Base-by-base conservation (phyloP, 441 rosid genomes). In the Gossypium lobatum region DNA sequence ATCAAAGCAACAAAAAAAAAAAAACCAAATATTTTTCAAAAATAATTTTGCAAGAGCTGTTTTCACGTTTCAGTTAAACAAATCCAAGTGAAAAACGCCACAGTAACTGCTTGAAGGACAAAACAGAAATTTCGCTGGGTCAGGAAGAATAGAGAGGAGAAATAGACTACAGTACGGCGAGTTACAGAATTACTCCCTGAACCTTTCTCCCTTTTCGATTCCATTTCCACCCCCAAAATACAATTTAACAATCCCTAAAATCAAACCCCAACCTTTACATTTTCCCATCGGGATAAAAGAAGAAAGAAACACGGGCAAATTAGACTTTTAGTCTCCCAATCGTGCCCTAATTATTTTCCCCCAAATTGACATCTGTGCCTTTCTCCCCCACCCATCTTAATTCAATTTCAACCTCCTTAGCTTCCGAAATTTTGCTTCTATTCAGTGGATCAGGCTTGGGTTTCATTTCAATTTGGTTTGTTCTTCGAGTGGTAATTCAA, bases 221-320 rank as follows among this genome's bases (percentile, higher is more conserved):
- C 26, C 61, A 57, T 57, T 21, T 52, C 2, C 45, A 37, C 3
- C 73, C 59, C 63, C 20, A 48, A 67, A 55, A 17, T n/a, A 70
- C 60, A 46, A 63, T 9, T 37, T 17, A 73, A 28, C 75, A 65
- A 79, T 71, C 73, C 80, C 85, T 82, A 77, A 75, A 55, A 58
- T 45, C 66, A n/a, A 73, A 63, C 26, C 48, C 70, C 18, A 59
- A 28, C 53, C 71, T 39, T 54, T 60, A 20, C 70, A 8, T 16
- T 46, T 64, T 59, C 67, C 58, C 50, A 48, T n/a, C 58, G n/a
- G 58, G 58, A n/a, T 48, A 67, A 48, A 1, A 11, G 23, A 7
- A 25, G 14, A 11, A 8, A 48, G 23, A 67, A 13, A 28, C 11
- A 3, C 8, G 26, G 17, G 74, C 69, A 2, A 61, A 48, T 31